Conservation (phyloP, 352 stramenopile genomes). For the Phytophthora rubi region DNA sequence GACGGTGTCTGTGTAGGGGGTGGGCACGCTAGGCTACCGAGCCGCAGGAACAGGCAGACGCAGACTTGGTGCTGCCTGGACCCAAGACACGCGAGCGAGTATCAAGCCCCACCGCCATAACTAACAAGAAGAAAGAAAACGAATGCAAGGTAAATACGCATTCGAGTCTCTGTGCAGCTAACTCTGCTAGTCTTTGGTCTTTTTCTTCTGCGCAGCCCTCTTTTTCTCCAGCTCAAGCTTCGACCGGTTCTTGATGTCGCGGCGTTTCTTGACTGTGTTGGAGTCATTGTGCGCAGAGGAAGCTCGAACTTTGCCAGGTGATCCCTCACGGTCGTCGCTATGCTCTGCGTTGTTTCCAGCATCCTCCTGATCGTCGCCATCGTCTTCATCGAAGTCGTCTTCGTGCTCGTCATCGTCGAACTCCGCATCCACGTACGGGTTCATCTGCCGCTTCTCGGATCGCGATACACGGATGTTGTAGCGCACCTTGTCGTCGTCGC, state of each 20-base stretch:
- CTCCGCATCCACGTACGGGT: constrained; percentile 62
- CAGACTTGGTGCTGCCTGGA: not conserved
- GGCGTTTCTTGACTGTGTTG: constrained; percentile 50
- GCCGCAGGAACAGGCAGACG: constrained; percentile 1
- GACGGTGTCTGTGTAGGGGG: not conserved
- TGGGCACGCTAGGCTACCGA: not conserved
- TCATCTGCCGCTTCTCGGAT: constrained; percentile 59
- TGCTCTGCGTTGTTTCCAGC: constrained; percentile 10
- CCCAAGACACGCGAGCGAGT: constrained; percentile 6
- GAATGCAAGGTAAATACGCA: constrained; percentile 29
- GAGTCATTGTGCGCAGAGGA: constrained; percentile 7
- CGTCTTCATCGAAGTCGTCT: constrained; percentile 35
- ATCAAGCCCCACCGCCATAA: constrained; percentile 23
- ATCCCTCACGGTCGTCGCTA: constrained; percentile 12
- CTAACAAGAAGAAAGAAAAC: constrained; percentile 17
- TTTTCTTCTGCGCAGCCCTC: constrained; percentile 59
- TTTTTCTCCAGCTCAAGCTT: constrained; percentile 74
- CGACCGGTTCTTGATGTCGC: constrained; percentile 72
- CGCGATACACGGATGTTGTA: constrained; percentile 81
- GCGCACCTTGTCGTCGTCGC: constrained; percentile 63
- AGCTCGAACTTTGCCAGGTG: not conserved
- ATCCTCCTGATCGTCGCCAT: constrained; percentile 23
- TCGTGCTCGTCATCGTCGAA: constrained; percentile 37
- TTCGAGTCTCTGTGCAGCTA: constrained; percentile 11
- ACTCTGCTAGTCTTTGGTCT: constrained; percentile 36